Evolutionary conservation across 2,329 filamentous ascomycete species (phyloP).

Genomic region (Proliferodiscus dingleyae): DNA sequence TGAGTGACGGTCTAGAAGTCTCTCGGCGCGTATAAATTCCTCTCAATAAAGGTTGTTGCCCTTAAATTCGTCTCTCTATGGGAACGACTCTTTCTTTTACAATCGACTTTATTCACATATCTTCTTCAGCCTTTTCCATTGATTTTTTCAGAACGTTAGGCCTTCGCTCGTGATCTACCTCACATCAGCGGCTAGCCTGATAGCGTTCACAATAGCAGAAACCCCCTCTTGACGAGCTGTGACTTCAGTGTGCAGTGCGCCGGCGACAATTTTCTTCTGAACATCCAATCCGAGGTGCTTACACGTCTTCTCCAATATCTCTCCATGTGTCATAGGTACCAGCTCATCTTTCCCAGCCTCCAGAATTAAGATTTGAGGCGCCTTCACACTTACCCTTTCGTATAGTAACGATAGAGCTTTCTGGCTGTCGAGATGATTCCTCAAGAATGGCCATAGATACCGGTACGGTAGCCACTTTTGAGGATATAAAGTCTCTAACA

Average conservation of each 20-base stretch:
- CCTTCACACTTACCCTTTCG: conserved; percentile 18
- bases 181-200: too few species aligned
- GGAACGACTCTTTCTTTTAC: too few species aligned
- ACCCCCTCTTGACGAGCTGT: conserved; percentile 44
- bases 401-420: conserved; percentile 44
- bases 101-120: too few species aligned
- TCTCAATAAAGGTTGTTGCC: too few species aligned
- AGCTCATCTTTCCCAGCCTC: conserved; percentile 56
- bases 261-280: conserved; percentile 39
- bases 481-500: conserved; percentile 69
- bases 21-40: too few species aligned
- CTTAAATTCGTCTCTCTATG: too few species aligned
- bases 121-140: too few species aligned
- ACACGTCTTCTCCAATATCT: conserved; percentile 43
- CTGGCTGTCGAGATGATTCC: conserved; percentile 56
- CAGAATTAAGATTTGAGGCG: conserved; percentile 38
- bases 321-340: conserved; percentile 52
- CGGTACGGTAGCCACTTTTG: conserved; percentile 76
- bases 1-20: too few species aligned
- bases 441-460: conserved; percentile 68
- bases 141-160: too few species aligned
- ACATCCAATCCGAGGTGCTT: conserved; percentile 42
- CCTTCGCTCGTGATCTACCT: too few species aligned
- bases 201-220: conserved; percentile 34
- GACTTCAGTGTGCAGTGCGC: conserved; percentile 54